phyloP scores from a whole-genome alignment of 306 rosid species.

The Sophora flavescens region DNA sequence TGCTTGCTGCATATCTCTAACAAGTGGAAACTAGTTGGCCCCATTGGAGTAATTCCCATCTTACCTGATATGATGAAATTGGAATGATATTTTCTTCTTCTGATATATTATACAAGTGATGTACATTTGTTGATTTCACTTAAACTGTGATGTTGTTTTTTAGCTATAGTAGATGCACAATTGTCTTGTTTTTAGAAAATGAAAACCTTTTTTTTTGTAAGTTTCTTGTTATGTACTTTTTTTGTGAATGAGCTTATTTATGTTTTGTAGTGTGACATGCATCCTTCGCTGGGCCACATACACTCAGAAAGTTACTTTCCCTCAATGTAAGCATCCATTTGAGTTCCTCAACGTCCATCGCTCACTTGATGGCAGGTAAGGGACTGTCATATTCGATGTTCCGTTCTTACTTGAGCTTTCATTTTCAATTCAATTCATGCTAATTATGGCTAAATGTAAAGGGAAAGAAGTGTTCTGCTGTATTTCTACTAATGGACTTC shows the following conservation, averaged over 20 bases:
- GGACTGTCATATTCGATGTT: background rate
- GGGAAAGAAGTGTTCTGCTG: conserved; percentile 18
- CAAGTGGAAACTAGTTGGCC: too few species aligned
- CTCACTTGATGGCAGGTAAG: conserved; percentile 95
- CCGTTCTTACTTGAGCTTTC: background rate
- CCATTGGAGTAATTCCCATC: too few species aligned
- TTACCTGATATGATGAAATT: too few species aligned
- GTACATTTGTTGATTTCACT: too few species aligned
- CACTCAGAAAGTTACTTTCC: conserved; percentile 72
- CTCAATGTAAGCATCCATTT: conserved; percentile 92
- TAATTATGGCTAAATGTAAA: background rate
- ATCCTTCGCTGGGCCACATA: conserved; percentile 95
- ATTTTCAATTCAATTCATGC: background rate
- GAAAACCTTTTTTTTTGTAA: too few species aligned
- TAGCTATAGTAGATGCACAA: too few species aligned
- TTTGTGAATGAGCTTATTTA: conserved; percentile 19
- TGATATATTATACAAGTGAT: too few species aligned
- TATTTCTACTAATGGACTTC: conserved; percentile 8
- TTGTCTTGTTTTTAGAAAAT: too few species aligned
- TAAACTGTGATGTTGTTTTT: too few species aligned
- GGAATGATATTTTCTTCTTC: too few species aligned
- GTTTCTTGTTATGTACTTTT: too few species aligned
- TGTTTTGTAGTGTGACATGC: conserved; percentile 77
- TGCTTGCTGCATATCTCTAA: too few species aligned
- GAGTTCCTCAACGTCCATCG: conserved; percentile 89